Evolutionary conservation across 2,329 filamentous ascomycete species (phyloP), one percentile per base, ranked within the genome.

Genomic region (Fusarium abutilonis): DNA sequence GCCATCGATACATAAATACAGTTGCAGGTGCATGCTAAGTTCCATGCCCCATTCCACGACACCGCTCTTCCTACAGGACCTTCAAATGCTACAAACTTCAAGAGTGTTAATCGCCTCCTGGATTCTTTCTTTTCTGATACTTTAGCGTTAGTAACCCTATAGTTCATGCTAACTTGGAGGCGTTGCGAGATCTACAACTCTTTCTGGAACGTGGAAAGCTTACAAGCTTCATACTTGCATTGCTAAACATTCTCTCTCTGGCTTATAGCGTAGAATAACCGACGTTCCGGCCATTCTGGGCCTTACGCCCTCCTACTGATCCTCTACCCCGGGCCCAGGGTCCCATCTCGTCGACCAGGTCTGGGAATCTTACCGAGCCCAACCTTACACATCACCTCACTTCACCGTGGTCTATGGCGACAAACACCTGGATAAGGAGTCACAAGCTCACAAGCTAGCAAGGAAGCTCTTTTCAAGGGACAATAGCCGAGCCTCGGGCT

Each of bases 41-140:
- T 55, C 34, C 40, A 40, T 40, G 29, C 39, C 47, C 49, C 32
- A 52, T 64, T 49, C 35, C 46, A 57, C 35, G 51, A 62, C 56
- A 64, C 56, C 60, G 56, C 60, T 64, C 39, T 48, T 57, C 32
- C 14, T 28, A 8, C n/a, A 11, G 5, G 6, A 13, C 6, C 11
- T 17, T 52, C 32, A 56, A 41, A 55, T 28, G 11, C 41, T 19
- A 41, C 11, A 26, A 29, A 19, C 35, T 41, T 40, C 19, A 14
- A 38, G 9, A 23, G 31, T 28, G 11, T 14, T 21, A 36, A 38
- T 14, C 38, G 38, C 13, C 11, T 3, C 36, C 17, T 26, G n/a
- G 14, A 31, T 36, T 34, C 17, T 15, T 14, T 9, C n/a, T 9
- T 17, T 11, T 51, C n/a, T 51, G 7, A 11, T 48, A 48, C 9